Conservation (phyloP, 2,329 filamentous ascomycete genomes). For the Aspergillus texensis region DNA sequence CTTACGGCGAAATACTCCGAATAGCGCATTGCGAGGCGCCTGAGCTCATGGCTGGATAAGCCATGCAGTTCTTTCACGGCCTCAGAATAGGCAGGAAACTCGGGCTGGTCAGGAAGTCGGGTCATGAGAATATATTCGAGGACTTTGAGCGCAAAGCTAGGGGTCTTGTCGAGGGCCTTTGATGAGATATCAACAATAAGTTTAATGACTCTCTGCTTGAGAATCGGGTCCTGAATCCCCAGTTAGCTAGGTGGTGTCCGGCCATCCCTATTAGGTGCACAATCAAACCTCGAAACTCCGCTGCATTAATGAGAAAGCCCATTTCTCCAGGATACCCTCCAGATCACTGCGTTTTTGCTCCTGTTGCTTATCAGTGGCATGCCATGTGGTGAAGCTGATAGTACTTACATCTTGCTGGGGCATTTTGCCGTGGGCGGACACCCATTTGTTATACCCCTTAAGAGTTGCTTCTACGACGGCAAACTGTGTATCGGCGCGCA, state of each 20-base stretch:
- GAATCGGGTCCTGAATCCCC: slow-evolving; percentile 69
- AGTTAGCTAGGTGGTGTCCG: not conserved
- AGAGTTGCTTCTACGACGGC: slow-evolving; percentile 85
- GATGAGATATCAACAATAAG: slow-evolving; percentile 84
- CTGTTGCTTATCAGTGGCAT: slow-evolving; percentile 23
- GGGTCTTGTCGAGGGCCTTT: slow-evolving; percentile 74
- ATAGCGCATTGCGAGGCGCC: slow-evolving; percentile 86
- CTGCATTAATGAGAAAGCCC: slow-evolving; percentile 45
- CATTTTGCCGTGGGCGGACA: slow-evolving; percentile 54
- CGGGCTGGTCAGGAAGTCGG: slow-evolving; percentile 71
- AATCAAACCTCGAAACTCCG: slow-evolving; percentile 41
- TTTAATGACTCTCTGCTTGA: slow-evolving; percentile 79
- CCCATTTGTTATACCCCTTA: slow-evolving; percentile 87
- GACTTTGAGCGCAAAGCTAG: slow-evolving; percentile 82
- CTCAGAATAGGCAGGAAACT: slow-evolving; percentile 76
- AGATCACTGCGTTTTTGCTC: slow-evolving; percentile 42
- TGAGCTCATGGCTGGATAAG: slow-evolving; percentile 82
- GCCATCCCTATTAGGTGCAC: not conserved
- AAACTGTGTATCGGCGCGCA: slow-evolving; percentile 85
- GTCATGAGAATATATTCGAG: slow-evolving; percentile 89
- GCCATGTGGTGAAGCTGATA: not conserved
- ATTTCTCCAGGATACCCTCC: slow-evolving; percentile 44
- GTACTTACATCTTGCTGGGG: slow-evolving; percentile 51
- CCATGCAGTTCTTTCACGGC: slow-evolving; percentile 86
- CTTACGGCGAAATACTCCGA: slow-evolving; percentile 81